Evolutionary conservation across 129 eudicot genomes (phyloP).

Genomic region (Flaveria linearis): DNA sequence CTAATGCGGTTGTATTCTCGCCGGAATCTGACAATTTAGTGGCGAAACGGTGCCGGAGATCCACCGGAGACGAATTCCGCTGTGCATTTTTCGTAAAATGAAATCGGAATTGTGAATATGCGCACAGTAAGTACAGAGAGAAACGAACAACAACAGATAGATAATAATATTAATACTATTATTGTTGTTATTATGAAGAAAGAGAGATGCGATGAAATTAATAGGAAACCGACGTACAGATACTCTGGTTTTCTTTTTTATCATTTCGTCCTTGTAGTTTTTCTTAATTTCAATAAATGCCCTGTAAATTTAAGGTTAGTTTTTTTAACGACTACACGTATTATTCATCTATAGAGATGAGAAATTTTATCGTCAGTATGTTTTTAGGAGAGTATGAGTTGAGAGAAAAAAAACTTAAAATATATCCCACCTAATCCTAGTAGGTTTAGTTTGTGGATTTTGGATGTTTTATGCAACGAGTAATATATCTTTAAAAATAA

Average conservation of each 20-base stretch:
- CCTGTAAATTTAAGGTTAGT: background rate
- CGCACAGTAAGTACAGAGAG: slow-evolving; percentile 23
- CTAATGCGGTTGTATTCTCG: slow-evolving; percentile 6
- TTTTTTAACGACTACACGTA: too few relatives aligned
- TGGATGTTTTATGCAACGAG: too few relatives aligned
- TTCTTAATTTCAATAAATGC: background rate
- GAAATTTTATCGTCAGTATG: too few relatives aligned
- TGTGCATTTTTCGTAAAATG: background rate
- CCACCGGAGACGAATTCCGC: slow-evolving; percentile 16
- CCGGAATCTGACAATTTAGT: slow-evolving; percentile 51
- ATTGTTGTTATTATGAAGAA: background rate
- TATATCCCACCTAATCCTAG: too few relatives aligned
- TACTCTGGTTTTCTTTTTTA: slow-evolving; percentile 14
- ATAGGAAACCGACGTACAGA: slow-evolving; percentile 22
- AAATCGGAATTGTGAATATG: background rate
- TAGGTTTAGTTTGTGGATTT: too few relatives aligned
- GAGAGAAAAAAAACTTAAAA: too few relatives aligned
- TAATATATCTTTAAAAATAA: too few relatives aligned
- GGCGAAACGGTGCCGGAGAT: slow-evolving; percentile 40
- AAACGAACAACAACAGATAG: slow-evolving; percentile 30
- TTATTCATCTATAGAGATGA: too few relatives aligned
- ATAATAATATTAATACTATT: too few relatives aligned
- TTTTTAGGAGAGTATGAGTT: too few relatives aligned
- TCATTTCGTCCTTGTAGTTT: slow-evolving; percentile 28
- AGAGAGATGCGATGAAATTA: slow-evolving; percentile 19